Percentiles rank a stretch among this genome's conserved stretches.
Evolutionary conservation across 495 filamentous ascomycete species (phyloP).

Genomic region (Tirmania nivea): DNA sequence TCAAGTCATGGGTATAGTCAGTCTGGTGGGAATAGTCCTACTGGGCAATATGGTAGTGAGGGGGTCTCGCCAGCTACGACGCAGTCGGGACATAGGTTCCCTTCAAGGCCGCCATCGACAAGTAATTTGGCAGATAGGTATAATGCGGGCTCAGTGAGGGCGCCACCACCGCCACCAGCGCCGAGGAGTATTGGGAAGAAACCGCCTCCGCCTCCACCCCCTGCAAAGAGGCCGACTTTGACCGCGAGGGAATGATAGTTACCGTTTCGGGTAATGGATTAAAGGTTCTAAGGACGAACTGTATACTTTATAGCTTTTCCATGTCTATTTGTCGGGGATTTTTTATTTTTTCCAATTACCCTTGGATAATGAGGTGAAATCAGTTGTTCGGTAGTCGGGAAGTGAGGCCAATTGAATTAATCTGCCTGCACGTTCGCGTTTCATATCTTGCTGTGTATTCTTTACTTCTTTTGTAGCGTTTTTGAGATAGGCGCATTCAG

Average conservation of each 20-base stretch:
- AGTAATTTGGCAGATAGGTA: background rate
- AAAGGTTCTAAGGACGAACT: no score
- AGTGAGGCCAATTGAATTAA: no score
- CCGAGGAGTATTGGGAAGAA: constrained; percentile 8
- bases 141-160: constrained; percentile 6
- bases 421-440: no score
- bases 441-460: no score
- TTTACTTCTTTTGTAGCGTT: no score
- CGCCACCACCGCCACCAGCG: constrained; percentile 13
- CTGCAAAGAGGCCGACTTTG: constrained; percentile 12
- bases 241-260: background rate
- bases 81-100: background rate
- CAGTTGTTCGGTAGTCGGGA: no score
- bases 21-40: background rate
- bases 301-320: no score
- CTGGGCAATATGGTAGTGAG: background rate
- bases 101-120: constrained; percentile 5
- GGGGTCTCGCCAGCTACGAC: background rate
- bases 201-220: constrained; percentile 17
- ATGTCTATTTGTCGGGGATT: no score
- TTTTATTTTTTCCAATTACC: no score
- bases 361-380: no score
- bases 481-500: no score
- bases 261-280: background rate
- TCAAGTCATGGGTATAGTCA: background rate